Evolutionary conservation across 768 basidiomycete genomes (phyloP).

Genomic region (Leccinum olivaceopallidum): DNA sequence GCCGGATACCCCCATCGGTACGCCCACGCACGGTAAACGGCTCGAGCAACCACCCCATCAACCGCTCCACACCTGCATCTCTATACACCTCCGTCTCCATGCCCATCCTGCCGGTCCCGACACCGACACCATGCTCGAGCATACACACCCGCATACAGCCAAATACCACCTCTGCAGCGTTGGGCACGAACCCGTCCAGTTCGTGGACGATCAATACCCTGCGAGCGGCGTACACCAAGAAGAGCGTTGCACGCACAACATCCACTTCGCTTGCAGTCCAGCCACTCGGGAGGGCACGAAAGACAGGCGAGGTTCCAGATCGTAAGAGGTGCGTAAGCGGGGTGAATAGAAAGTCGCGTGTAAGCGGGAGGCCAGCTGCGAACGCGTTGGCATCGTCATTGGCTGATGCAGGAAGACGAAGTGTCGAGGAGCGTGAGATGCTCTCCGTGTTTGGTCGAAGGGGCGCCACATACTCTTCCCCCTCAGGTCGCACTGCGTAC

Average conservation of each 20-base stretch:
- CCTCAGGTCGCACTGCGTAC: conserved; percentile 43
- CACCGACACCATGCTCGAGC: conserved; percentile 76
- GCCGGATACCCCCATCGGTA: background rate
- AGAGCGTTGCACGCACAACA: conserved; percentile 65
- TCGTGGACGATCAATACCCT: conserved; percentile 45
- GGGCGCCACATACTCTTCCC: conserved; percentile 51
- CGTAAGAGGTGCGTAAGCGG: conserved; percentile 80
- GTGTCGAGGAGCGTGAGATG: conserved; percentile 57
- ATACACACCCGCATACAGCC: conserved; percentile 93
- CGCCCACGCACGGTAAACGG: conserved; percentile 45
- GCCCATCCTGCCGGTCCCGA: conserved; percentile 12
- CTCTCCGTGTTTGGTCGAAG: conserved; percentile 50
- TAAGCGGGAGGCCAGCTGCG: conserved; percentile 44
- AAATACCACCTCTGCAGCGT: conserved; percentile 49
- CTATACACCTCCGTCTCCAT: conserved; percentile 69
- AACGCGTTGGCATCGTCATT: background rate
- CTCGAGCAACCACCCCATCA: conserved; percentile 61
- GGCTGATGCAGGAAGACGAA: conserved; percentile 34
- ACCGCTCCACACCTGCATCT: conserved; percentile 57
- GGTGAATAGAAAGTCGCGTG: conserved; percentile 64
- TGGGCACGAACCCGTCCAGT: conserved; percentile 35
- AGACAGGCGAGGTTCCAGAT: conserved; percentile 71
- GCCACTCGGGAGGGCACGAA: conserved; percentile 59
- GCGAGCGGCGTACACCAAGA: conserved; percentile 54
- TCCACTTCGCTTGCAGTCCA: conserved; percentile 86